Evolutionary conservation across 1,139 yeast genomes (phyloP).

Genomic region (Diutina mesorugosa): DNA sequence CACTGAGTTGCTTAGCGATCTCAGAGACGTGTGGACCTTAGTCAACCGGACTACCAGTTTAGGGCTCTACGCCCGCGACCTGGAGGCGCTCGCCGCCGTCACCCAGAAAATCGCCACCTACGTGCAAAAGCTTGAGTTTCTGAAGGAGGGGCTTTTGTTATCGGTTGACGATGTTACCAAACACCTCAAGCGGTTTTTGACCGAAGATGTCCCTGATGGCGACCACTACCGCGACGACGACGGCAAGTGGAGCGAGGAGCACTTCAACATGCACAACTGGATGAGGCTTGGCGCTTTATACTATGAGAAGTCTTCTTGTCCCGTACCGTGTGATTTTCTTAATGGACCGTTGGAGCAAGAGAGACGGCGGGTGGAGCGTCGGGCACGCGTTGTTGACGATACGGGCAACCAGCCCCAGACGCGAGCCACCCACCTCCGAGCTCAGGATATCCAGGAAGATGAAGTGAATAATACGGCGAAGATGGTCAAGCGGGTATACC

Average conservation of each 20-base stretch:
- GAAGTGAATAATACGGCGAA: conserved; percentile 46
- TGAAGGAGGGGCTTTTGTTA: conserved; percentile 36
- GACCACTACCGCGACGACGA: conserved; percentile 5
- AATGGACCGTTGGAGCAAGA: conserved; percentile 66
- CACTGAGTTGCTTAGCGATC: background rate
- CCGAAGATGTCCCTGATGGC: conserved; percentile 9
- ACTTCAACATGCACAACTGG: conserved; percentile 40
- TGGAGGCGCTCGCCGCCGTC: conserved; percentile 28
- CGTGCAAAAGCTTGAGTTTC: conserved; percentile 45
- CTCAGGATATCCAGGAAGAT: conserved; percentile 34
- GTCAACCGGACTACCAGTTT: conserved; percentile 10
- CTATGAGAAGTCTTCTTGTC: conserved; percentile 31
- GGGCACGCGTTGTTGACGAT: conserved; percentile 29
- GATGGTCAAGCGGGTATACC: conserved; percentile 40
- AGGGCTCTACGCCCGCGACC: conserved; percentile 19
- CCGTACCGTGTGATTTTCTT: conserved; percentile 46
- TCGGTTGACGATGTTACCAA: conserved; percentile 33
- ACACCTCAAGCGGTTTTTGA: conserved; percentile 24
- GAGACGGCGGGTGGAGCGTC: conserved; percentile 26
- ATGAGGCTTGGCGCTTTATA: conserved; percentile 43
- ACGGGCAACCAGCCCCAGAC: conserved; percentile 21
- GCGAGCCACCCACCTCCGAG: conserved; percentile 43
- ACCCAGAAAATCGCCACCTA: conserved; percentile 34
- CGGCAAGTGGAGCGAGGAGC: conserved; percentile 10
- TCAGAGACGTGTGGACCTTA: background rate